phyloP scores from a whole-genome alignment of 106 monocot species.

The Allium cepa region DNA sequence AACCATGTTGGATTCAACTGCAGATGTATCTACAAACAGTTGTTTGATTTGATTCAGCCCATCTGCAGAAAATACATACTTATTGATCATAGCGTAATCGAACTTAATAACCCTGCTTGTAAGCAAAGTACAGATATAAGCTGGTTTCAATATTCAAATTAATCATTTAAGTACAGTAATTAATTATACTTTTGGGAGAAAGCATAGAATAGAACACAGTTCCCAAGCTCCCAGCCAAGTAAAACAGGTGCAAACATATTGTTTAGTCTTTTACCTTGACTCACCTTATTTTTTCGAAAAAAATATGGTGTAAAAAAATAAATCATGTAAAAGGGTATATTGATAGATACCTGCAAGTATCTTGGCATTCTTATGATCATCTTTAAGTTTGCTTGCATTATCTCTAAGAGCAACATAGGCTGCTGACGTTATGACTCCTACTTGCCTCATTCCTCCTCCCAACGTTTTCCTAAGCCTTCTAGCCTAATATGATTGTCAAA shows the following conservation, averaged over 20 bases:
- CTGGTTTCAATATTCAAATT: no score
- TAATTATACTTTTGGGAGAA: no score
- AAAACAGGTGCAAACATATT: no score
- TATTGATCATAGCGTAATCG: not conserved
- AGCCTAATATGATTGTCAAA: conserved; percentile 40
- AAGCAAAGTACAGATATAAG: no score
- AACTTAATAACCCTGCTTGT: no score
- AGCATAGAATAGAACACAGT: no score
- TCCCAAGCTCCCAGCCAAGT: no score
- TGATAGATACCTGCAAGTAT: conserved; percentile 48
- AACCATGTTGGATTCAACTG: conserved; percentile 95
- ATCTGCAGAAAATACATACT: conserved; percentile 31
- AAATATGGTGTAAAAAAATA: no score
- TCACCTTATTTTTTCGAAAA: no score
- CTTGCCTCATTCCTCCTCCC: conserved; percentile 97
- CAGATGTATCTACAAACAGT: conserved; percentile 35
- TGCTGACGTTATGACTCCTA: conserved; percentile 91
- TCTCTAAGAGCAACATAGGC: conserved; percentile 71
- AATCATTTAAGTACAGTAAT: no score
- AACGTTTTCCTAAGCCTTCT: conserved; percentile 81
- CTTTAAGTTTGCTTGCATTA: conserved; percentile 63
- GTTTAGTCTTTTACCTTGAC: no score
- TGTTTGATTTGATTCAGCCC: conserved; percentile 65
- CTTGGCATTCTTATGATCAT: conserved; percentile 82
- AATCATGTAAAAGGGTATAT: no score